Conservation (phyloP, 306 rosid species). For the Delonix regia region DNA sequence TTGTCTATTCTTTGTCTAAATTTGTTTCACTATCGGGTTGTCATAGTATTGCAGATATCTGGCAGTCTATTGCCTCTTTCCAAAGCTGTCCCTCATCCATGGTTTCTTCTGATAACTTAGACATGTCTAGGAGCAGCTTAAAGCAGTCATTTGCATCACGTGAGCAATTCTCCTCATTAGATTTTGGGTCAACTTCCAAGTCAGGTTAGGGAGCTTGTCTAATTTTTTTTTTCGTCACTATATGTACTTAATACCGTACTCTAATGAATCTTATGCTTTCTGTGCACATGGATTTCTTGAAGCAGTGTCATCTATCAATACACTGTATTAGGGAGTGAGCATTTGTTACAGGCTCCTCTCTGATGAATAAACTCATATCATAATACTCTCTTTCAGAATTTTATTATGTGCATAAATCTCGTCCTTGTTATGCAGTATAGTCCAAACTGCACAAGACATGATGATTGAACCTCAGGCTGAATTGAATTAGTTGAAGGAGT, state of each 20-base stretch:
- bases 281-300: not conserved
- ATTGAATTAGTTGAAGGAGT: not conserved
- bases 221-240: not conserved
- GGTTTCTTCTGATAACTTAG: constrained; percentile 32
- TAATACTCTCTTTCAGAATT: not conserved
- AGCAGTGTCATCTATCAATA: not conserved
- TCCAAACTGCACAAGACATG: not conserved
- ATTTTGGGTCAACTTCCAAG: constrained; percentile 31
- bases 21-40: constrained; percentile 35
- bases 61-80: constrained; percentile 28
- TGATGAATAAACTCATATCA: not conserved
- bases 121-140: not conserved
- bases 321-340: not conserved
- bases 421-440: not conserved
- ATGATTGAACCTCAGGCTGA: constrained; percentile 1
- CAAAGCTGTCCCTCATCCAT: constrained; percentile 21
- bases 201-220: constrained; percentile 42
- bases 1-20: constrained; percentile 45
- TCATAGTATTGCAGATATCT: constrained; percentile 26
- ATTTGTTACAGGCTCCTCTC: not conserved
- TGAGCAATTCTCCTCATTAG: constrained; percentile 27
- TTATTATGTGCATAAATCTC: not conserved
- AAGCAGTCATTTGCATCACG: constrained; percentile 29
- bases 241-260: not conserved
- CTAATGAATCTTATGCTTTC: not conserved